Conservation (phyloP, 208 protist species). For the Leishmania mexicana region DNA sequence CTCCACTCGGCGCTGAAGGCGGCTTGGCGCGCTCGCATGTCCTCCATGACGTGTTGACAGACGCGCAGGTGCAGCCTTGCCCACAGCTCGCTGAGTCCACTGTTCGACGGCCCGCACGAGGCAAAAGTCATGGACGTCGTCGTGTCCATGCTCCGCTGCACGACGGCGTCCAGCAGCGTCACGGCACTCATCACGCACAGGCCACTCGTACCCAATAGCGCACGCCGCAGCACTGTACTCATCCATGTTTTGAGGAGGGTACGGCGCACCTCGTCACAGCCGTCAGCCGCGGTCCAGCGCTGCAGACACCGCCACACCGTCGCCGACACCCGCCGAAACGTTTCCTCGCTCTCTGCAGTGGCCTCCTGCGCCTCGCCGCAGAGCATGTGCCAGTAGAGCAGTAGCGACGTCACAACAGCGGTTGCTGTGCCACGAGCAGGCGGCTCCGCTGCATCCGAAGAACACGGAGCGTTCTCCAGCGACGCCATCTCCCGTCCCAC, state of each 20-base stretch:
- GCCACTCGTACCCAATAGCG: background rate
- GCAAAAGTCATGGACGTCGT: too few relatives aligned
- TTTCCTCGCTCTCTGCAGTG: background rate
- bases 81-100: constrained; percentile 15
- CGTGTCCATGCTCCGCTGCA: background rate
- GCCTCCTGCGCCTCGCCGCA: background rate
- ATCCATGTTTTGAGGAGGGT: constrained; percentile 10
- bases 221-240: constrained; percentile 22
- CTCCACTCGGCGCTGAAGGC: constrained; percentile 13
- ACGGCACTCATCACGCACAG: background rate
- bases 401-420: constrained; percentile 24
- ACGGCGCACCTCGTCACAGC: background rate
- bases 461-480: background rate
- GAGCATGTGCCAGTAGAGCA: constrained; percentile 26
- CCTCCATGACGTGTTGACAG: background rate
- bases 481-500: background rate
- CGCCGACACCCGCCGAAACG: background rate
- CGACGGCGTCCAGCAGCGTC: background rate
- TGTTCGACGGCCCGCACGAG: background rate
- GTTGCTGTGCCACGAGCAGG: constrained; percentile 6
- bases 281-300: background rate
- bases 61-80: constrained; percentile 17
- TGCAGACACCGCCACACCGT: constrained; percentile 24
- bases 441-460: background rate
- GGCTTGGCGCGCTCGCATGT: constrained; percentile 5